phyloP scores from a whole-genome alignment of 345 rosid genomes.

The Erysimum cheiranthoides region DNA sequence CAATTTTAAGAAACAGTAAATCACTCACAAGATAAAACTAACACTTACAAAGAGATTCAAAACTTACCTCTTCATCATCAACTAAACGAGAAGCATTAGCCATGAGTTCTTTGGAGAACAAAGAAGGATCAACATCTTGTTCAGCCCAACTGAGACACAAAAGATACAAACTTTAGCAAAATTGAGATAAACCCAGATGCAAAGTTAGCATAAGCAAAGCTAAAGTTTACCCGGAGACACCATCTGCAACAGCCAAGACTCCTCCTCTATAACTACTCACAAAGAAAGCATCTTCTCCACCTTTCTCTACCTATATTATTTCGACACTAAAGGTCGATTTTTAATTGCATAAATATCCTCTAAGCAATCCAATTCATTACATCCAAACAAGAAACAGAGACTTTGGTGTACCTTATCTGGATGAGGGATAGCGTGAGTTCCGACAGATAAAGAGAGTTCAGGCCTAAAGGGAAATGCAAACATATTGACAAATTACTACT shows the following conservation, averaged over 20 bases:
- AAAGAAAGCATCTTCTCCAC: conserved; percentile 90
- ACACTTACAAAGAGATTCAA: background rate
- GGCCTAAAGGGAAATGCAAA: conserved; percentile 40
- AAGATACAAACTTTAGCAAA: conserved; percentile 34
- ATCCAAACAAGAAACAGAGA: background rate
- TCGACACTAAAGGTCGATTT: conserved; percentile 5
- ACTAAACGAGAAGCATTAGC: conserved; percentile 64
- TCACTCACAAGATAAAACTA: background rate
- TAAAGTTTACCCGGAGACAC: conserved; percentile 78
- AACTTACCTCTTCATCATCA: conserved; percentile 63
- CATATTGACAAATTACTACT: background rate
- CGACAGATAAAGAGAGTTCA: conserved; percentile 58
- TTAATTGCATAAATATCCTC: conserved; percentile 22
- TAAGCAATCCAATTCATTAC: background rate
- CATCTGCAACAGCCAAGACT: conserved; percentile 89
- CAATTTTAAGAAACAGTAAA: background rate
- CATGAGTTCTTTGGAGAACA: conserved; percentile 80
- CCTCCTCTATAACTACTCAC: conserved; percentile 72
- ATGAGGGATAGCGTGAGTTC: conserved; percentile 77
- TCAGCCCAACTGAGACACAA: conserved; percentile 76
- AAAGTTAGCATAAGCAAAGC: conserved; percentile 7
- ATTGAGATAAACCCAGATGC: background rate
- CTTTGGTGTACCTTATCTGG: conserved; percentile 64
- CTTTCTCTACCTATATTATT: conserved; percentile 63
- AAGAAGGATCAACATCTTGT: conserved; percentile 84